Evolutionary conservation across 2,329 filamentous ascomycete genomes (phyloP).

Genomic region (Cordyceps sp.): DNA sequence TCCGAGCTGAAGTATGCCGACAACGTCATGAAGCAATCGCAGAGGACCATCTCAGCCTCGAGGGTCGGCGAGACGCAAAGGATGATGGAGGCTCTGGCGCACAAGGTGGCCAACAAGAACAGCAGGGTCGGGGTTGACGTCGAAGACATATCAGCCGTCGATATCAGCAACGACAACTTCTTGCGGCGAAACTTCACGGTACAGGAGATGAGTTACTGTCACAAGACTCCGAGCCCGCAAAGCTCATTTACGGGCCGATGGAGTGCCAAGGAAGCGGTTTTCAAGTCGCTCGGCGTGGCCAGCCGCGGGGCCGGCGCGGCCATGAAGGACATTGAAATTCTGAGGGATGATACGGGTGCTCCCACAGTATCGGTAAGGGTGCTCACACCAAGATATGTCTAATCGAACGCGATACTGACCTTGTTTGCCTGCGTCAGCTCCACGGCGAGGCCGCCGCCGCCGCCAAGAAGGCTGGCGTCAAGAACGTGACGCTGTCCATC

Average conservation of each 20-base stretch:
- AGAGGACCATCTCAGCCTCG: conserved; percentile 32
- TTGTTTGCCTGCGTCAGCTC: conserved; percentile 40
- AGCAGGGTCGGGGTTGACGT: conserved; percentile 90
- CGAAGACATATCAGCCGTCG: conserved; percentile 73
- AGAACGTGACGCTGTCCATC: conserved; percentile 81
- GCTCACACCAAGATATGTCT: background rate
- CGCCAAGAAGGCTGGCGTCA: conserved; percentile 75
- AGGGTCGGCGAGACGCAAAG: conserved; percentile 49
- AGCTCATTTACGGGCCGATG: conserved; percentile 90
- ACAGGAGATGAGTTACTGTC: conserved; percentile 75
- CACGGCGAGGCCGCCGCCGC: conserved; percentile 70
- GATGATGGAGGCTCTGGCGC: conserved; percentile 63
- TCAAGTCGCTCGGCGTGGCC: conserved; percentile 83
- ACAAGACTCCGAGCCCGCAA: conserved; percentile 59
- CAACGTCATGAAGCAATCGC: conserved; percentile 48
- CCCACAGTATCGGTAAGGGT: conserved; percentile 71
- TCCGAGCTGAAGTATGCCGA: conserved; percentile 57
- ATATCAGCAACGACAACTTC: conserved; percentile 88
- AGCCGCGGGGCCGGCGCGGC: conserved; percentile 80
- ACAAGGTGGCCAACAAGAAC: conserved; percentile 33
- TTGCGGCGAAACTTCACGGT: conserved; percentile 86
- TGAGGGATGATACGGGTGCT: conserved; percentile 63
- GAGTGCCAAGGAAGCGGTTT: conserved; percentile 97
- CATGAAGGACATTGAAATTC: conserved; percentile 88
- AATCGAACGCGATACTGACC: conserved; percentile 17